These are phyloP conservation scores for Inosperma sp. DNA, from an alignment of 768 basidiomycete genomes.

Conservation along the genomic window DNA sequence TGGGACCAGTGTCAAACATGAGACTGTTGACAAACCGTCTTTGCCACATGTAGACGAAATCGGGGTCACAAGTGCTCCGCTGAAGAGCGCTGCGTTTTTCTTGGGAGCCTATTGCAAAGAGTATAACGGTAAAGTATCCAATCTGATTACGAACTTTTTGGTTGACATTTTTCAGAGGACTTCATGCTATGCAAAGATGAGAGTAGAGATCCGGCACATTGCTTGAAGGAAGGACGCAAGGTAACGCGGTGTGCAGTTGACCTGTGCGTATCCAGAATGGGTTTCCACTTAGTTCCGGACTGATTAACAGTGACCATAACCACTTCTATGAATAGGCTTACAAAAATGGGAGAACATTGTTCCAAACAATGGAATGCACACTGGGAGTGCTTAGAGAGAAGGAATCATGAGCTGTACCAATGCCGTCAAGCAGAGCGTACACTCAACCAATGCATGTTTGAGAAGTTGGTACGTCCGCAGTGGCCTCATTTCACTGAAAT, in stretches of 20 bases:
- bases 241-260: slow-evolving; percentile 95
- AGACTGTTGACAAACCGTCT: slow-evolving; percentile 62
- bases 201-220: slow-evolving; percentile 84
- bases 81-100: slow-evolving; percentile 97
- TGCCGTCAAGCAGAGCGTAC: slow-evolving; percentile 87
- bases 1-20: slow-evolving; percentile 42
- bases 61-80: slow-evolving; percentile 84
- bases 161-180: slow-evolving; percentile 27
- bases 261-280: slow-evolving; percentile 55
- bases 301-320: not conserved
- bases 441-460: slow-evolving; percentile 92
- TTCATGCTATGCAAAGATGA: slow-evolving; percentile 95
- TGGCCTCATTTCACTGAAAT: not conserved
- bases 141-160: slow-evolving; percentile 2
- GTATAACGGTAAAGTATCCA: slow-evolving; percentile 73
- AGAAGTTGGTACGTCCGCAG: slow-evolving; percentile 73
- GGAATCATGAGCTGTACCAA: slow-evolving; percentile 93
- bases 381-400: slow-evolving; percentile 90
- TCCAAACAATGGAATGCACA: slow-evolving; percentile 81
- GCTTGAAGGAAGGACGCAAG: slow-evolving; percentile 90
- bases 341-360: slow-evolving; percentile 92
- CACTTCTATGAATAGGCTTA: slow-evolving; percentile 52
- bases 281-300: not conserved
- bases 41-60: slow-evolving; percentile 83
- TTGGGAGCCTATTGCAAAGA: slow-evolving; percentile 94